Percentiles rank a stretch among this genome's conserved stretches.
Conservation (phyloP, 371 early-diverging fungal species). For the Mucor ambiguus region DNA sequence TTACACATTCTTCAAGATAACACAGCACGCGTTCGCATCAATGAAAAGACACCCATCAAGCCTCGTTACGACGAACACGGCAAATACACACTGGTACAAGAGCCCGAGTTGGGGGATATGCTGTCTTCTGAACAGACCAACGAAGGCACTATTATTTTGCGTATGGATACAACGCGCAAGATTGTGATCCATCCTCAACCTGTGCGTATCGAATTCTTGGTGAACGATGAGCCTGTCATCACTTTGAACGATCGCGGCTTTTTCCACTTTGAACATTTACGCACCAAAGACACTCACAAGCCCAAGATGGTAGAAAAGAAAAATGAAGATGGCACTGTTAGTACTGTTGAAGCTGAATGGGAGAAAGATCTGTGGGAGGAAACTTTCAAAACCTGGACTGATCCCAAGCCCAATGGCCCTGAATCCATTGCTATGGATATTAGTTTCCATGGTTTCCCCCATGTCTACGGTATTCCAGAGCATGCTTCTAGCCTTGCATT, state of each 20-base stretch:
- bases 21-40: constrained; percentile 68
- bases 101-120: constrained; percentile 36
- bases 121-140: constrained; percentile 21
- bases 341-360: constrained; percentile 48
- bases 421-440: constrained; percentile 92
- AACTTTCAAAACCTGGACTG: constrained; percentile 82
- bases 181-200: constrained; percentile 62
- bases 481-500: constrained; percentile 87
- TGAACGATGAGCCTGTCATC: constrained; percentile 62
- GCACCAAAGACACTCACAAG: constrained; percentile 61
- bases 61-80: constrained; percentile 76
- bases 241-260: constrained; percentile 84
- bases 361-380: constrained; percentile 86
- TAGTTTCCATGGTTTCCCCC: constrained; percentile 80
- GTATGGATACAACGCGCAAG: constrained; percentile 33
- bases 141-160: constrained; percentile 24
- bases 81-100: constrained; percentile 57
- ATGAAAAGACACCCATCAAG: constrained; percentile 67
- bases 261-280: constrained; percentile 84
- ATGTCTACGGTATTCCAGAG: constrained; percentile 97
- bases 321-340: constrained; percentile 41
- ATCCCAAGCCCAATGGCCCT: constrained; percentile 90
- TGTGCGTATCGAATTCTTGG: constrained; percentile 67
- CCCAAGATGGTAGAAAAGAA: constrained; percentile 47
- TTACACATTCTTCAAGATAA: constrained; percentile 59